Evolutionary conservation across 768 basidiomycete species (phyloP).

Genomic region (Tricholoma terreum): DNA sequence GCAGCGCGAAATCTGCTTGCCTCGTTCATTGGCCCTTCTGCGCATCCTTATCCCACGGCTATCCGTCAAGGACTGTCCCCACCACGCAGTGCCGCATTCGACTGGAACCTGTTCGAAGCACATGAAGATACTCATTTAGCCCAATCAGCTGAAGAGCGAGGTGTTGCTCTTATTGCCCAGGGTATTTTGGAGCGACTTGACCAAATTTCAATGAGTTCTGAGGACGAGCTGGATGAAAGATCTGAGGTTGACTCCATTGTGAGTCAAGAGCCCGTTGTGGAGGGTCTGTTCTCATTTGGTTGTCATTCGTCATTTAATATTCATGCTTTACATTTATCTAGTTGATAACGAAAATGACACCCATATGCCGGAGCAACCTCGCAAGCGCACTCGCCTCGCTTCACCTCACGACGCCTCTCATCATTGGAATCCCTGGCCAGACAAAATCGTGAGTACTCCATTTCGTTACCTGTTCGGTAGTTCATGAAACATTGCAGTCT

Average conservation of each 20-base stretch:
- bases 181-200: background rate
- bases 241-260: background rate
- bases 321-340: background rate
- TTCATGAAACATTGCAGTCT: background rate
- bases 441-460: background rate
- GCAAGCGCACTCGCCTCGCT: background rate
- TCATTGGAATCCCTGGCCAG: background rate
- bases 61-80: background rate
- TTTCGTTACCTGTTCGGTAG: background rate
- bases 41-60: background rate
- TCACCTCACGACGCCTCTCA: background rate
- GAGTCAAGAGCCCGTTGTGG: background rate
- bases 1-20: background rate
- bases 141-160: background rate
- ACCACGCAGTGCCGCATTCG: background rate
- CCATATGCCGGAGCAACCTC: background rate
- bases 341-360: background rate
- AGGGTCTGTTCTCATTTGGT: background rate
- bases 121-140: background rate
- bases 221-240: background rate
- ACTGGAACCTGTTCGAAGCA: background rate
- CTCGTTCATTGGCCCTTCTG: background rate
- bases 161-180: background rate
- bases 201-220: background rate
- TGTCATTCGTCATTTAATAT: background rate